A percentile compares a stretch with the other conserved stretches of the same genome.
Evolutionary conservation across 345 rosid species (phyloP).

Genomic region (Corchorus olitorius): DNA sequence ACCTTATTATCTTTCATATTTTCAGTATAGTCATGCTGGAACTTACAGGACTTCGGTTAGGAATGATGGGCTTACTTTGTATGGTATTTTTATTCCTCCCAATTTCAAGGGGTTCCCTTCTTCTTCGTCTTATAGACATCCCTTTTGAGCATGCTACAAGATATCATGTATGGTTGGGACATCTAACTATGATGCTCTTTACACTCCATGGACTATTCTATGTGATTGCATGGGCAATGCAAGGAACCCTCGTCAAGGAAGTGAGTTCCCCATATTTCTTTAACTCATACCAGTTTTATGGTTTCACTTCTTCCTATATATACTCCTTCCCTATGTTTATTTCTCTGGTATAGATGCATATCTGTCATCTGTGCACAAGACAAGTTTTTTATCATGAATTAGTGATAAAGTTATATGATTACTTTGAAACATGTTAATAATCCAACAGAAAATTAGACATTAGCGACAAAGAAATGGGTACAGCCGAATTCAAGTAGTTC

Average conservation of each 20-base stretch:
- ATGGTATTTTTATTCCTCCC: slow-evolving; percentile 81
- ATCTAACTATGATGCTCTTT: slow-evolving; percentile 76
- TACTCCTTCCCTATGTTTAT: background rate
- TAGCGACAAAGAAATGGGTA: background rate
- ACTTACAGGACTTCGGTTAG: slow-evolving; percentile 40
- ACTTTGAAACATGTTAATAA: background rate
- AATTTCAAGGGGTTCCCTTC: slow-evolving; percentile 79
- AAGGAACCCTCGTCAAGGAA: slow-evolving; percentile 54
- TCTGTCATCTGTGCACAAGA: background rate
- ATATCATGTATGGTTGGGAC: slow-evolving; percentile 95
- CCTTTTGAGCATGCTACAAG: slow-evolving; percentile 90
- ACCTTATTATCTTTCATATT: slow-evolving; percentile 7
- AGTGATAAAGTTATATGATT: background rate
- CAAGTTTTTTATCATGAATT: background rate
- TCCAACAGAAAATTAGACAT: background rate
- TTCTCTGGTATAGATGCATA: background rate
- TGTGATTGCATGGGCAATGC: slow-evolving; percentile 55
- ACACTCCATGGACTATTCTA: slow-evolving; percentile 78
- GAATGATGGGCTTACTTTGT: slow-evolving; percentile 72
- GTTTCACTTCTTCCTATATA: background rate
- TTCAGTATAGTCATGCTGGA: slow-evolving; percentile 14
- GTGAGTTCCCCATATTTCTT: too few relatives aligned
- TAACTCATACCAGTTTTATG: background rate
- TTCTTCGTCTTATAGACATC: slow-evolving; percentile 76
- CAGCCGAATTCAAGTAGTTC: background rate